phyloP scores from a whole-genome alignment of 164 flowering plant genomes.

The grape (Vitis vinifera) region DNA sequence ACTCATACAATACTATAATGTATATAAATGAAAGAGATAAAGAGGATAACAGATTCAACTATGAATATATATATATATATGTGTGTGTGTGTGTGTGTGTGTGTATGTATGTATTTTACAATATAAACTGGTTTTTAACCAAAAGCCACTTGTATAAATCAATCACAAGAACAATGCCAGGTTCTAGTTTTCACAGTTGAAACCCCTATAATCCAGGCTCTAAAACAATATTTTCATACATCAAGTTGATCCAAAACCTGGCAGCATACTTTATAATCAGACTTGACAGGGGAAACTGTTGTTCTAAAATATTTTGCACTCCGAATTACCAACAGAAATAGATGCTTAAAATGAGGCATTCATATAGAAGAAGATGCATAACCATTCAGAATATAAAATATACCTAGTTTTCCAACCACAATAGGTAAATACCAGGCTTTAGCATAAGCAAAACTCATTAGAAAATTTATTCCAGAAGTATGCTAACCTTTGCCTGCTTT shows the following conservation, averaged over 20 bases:
- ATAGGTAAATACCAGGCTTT: too few relatives aligned
- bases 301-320: not conserved
- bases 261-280: not conserved
- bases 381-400: not conserved
- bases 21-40: too few relatives aligned
- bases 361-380: not conserved
- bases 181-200: not conserved
- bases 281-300: not conserved
- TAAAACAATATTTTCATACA: not conserved
- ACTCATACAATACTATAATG: too few relatives aligned
- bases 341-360: not conserved
- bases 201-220: not conserved
- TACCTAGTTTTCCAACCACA: too few relatives aligned
- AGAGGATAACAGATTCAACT: too few relatives aligned
- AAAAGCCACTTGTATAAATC: not conserved
- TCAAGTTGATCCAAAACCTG: not conserved
- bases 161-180: not conserved
- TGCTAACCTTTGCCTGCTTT: conserved; percentile 22
- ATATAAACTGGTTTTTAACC: not conserved
- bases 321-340: not conserved
- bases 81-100: accelerated
- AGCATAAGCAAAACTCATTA: too few relatives aligned
- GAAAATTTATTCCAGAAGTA: not conserved
- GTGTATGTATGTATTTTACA: too few relatives aligned
- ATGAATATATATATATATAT: too few relatives aligned